These are phyloP conservation scores for Musa beccarii DNA, from an alignment of 176 grass and related monocot genomes.

Conservation along the genomic window DNA sequence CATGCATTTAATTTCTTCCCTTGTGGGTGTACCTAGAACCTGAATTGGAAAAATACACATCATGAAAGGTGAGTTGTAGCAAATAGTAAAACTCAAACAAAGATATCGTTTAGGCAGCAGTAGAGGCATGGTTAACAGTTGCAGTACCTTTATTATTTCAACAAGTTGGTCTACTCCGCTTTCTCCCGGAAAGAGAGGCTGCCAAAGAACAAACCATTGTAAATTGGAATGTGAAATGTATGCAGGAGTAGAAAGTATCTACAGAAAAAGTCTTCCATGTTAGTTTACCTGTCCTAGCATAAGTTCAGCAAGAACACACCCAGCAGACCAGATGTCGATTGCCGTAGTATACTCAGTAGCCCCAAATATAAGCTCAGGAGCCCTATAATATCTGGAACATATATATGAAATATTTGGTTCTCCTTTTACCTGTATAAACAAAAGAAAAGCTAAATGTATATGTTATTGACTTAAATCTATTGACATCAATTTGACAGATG, in stretches of 20 bases:
- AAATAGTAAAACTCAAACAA: too few species aligned
- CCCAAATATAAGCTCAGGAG: slow-evolving; percentile 84
- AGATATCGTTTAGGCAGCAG: not conserved
- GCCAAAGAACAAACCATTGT: slow-evolving; percentile 11
- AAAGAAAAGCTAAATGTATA: slow-evolving; percentile 1
- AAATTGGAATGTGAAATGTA: not conserved
- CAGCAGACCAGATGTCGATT: slow-evolving; percentile 82
- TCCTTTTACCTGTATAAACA: slow-evolving; percentile 40
- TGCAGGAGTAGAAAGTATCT: not conserved
- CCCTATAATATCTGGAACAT: slow-evolving; percentile 72
- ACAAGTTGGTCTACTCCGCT: slow-evolving; percentile 85
- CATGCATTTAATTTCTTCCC: slow-evolving; percentile 90
- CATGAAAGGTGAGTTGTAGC: not conserved
- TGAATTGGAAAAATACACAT: slow-evolving; percentile 6
- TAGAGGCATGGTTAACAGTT: not conserved
- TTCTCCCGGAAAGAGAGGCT: slow-evolving; percentile 79
- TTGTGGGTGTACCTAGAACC: slow-evolving; percentile 68
- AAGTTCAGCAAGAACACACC: slow-evolving; percentile 80
- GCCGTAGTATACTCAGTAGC: slow-evolving; percentile 68
- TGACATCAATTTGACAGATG: not conserved
- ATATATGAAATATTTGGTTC: slow-evolving; percentile 86
- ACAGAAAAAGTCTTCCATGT: not conserved
- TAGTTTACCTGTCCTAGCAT: slow-evolving; percentile 58
- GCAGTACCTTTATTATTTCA: slow-evolving; percentile 67
- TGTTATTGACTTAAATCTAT: not conserved